A percentile compares a stretch with the other conserved stretches of the same genome.
Conservation (phyloP, 805 yeast genomes). For the Barnettozyma siamensis region DNA sequence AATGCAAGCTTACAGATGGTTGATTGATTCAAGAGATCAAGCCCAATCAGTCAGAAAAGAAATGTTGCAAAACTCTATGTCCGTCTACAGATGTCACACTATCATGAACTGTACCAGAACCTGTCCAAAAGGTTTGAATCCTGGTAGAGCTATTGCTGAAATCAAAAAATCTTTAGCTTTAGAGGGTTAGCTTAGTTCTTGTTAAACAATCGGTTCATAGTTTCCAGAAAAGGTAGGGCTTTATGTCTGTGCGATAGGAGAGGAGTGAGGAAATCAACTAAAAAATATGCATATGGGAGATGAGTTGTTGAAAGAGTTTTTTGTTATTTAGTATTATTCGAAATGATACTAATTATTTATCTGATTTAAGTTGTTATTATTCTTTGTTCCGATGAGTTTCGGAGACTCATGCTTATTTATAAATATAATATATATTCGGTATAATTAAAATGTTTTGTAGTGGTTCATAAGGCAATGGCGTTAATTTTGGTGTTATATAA, state of each 20-base stretch:
- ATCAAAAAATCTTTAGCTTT: slow-evolving; percentile 86
- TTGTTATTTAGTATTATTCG: slow-evolving; percentile 2
- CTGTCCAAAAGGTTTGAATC: slow-evolving; percentile 98
- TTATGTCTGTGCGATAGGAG: too few species aligned
- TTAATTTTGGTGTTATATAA: too few species aligned
- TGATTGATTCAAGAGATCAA: slow-evolving; percentile 94
- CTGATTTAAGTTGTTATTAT: background rate
- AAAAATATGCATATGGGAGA: background rate
- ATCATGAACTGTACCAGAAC: slow-evolving; percentile 98
- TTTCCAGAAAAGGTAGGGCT: background rate
- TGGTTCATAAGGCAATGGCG: too few species aligned
- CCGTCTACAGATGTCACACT: slow-evolving; percentile 97
- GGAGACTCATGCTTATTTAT: background rate
- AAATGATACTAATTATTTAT: slow-evolving; percentile 4
- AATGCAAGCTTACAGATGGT: slow-evolving; percentile 99
- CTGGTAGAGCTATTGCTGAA: slow-evolving; percentile 95
- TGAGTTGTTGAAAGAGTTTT: background rate
- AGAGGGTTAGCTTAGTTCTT: background rate
- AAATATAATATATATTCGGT: slow-evolving; percentile 6
- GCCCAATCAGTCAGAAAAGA: slow-evolving; percentile 76
- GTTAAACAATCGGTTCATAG: background rate
- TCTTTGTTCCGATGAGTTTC: background rate
- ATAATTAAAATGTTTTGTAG: too few species aligned
- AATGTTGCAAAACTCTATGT: slow-evolving; percentile 94
- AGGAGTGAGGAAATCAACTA: too few species aligned